phyloP scores from a whole-genome alignment of 2,329 filamentous ascomycete species.

The Monilinia laxa region DNA sequence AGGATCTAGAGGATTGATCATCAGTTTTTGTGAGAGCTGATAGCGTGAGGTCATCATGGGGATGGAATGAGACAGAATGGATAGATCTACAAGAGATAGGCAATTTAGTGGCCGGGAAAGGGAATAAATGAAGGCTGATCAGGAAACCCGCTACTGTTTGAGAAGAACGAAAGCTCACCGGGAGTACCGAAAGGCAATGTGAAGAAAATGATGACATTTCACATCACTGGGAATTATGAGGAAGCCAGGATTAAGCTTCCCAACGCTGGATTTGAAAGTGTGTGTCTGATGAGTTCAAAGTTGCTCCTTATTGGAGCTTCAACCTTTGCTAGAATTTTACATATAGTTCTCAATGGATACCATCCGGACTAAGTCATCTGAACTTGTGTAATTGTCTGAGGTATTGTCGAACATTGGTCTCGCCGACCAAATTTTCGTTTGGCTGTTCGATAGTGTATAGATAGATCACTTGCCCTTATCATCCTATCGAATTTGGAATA shows the following conservation, averaged over 20 bases:
- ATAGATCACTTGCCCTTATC: not conserved
- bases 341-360: not conserved
- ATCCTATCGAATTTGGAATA: too few relatives aligned
- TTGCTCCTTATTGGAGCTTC: too few relatives aligned
- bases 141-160: not conserved
- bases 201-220: not conserved
- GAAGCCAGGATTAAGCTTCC: not conserved
- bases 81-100: too few relatives aligned
- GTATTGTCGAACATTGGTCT: not conserved
- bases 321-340: not conserved
- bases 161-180: not conserved
- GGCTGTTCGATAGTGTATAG: not conserved
- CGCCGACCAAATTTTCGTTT: not conserved
- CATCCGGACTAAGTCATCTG: not conserved
- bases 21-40: too few relatives aligned
- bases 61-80: too few relatives aligned
- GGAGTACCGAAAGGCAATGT: not conserved
- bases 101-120: too few relatives aligned
- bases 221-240: not conserved
- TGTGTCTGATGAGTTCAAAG: too few relatives aligned
- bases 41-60: too few relatives aligned
- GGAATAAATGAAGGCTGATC: too few relatives aligned
- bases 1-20: too few relatives aligned
- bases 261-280: too few relatives aligned
- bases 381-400: not conserved